Base-by-base conservation (phyloP, 2,329 filamentous ascomycete genomes). In the Curvularia spicifera region DNA sequence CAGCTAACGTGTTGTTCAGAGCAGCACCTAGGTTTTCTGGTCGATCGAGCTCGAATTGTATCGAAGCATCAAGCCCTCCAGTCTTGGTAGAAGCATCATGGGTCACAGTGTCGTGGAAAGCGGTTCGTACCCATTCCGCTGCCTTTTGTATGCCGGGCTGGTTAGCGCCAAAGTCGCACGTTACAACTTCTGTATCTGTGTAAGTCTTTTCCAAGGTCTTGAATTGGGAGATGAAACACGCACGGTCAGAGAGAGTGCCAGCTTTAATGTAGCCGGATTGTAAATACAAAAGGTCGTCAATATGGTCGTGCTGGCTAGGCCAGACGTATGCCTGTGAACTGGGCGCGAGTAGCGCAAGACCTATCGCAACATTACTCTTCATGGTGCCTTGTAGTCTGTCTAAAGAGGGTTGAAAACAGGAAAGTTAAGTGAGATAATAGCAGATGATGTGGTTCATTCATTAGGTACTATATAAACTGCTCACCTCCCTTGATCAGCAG, bases 21-120 rank as follows among this genome's bases (percentile, higher is more conserved):
- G 70, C 73, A 44, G 57, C 52, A 28, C 75, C 75, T 0, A 61
- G 58, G 57, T 78, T 73, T 20, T 73, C 72, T 18, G 51, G 45
- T 35, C 70, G 63, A 4, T 67, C 55, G 4, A 63, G 69, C 49
- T 78, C 75, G 45, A 70, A 76, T 40, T 69, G 69, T 9, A 77
- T 74, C 12, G 72, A 76, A 10, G 71, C 74, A 42, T 77, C 75
- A 10, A 76, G 53, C 8, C 75, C 75, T 37, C 75, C 75, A 7
- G 58, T 67, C 5, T 70, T 71, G 4, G 67, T 65, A 3, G 59
- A 55, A 18, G 66, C 65, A 55, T 76, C 63, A 24, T 67, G 67
- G 0, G 73, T 74, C 0, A 70, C 67, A 48, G 74, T 67, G 45
- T 77, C 76, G 56, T 78, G 75, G 49, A 76, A 76, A 39, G 72